These are phyloP conservation scores for Xylaria sp. DNA, from an alignment of 2,329 filamentous ascomycete genomes.

Conservation along the genomic window DNA sequence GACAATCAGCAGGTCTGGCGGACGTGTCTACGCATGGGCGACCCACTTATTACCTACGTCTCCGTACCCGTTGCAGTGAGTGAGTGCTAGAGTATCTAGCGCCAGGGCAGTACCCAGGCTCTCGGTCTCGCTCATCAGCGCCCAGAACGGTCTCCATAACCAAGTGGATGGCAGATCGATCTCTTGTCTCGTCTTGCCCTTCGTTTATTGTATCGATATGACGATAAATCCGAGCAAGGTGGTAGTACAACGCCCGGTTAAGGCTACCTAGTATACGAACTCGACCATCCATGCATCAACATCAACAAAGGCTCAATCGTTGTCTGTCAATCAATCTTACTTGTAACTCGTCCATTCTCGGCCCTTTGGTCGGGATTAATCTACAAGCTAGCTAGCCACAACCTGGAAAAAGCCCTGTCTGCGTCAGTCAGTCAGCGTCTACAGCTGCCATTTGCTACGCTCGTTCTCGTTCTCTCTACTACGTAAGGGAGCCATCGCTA, in stretches of 20 bases:
- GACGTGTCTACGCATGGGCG: background rate
- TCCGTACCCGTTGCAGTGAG: background rate
- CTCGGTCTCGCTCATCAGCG: background rate
- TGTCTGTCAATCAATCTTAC: background rate
- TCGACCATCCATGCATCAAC: background rate
- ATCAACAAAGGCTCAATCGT: background rate
- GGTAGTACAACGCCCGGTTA: background rate
- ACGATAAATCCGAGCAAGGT: background rate
- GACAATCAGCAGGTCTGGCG: conserved; percentile 7
- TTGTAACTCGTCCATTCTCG: background rate
- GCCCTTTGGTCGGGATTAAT: conserved; percentile 1
- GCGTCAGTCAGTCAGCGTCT: no score
- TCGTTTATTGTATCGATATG: background rate
- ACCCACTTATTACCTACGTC: background rate
- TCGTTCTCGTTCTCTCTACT: background rate
- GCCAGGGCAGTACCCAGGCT: background rate
- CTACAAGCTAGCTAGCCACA: conserved; percentile 9
- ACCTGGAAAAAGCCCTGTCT: conserved; percentile 10
- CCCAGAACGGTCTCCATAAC: conserved; percentile 3
- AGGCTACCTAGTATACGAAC: background rate
- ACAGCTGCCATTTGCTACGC: conserved; percentile 6
- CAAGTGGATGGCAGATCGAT: conserved; percentile 4
- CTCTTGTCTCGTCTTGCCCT: background rate
- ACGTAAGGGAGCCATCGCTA: conserved; percentile 5
- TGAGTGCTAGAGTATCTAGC: background rate